A percentile compares a stretch with the other conserved stretches of the same genome.
phyloP scores from a whole-genome alignment of 1,284 basidiomycete genomes.

The Trichosporon inkin region DNA sequence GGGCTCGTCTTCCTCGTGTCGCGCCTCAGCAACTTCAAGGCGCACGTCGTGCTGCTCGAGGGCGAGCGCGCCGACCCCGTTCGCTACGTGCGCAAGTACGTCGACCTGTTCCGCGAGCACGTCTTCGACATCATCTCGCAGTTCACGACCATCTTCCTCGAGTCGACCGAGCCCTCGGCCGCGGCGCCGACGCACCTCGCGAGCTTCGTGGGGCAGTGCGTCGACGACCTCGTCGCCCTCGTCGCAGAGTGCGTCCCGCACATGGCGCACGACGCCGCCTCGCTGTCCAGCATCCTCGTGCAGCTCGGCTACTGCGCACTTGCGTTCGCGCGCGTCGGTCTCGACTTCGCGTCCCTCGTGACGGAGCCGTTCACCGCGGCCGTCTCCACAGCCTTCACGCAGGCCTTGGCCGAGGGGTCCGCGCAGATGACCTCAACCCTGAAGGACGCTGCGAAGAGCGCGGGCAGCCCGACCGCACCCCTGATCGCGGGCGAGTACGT shows the following conservation, averaged over 20 bases:
- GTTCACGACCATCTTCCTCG: constrained; percentile 83
- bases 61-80: constrained; percentile 61
- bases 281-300: constrained; percentile 77
- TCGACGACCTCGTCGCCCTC: constrained; percentile 57
- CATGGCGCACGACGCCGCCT: constrained; percentile 57
- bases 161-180: constrained; percentile 45
- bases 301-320: constrained; percentile 87
- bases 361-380: constrained; percentile 62
- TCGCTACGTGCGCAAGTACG: constrained; percentile 74
- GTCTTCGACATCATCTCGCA: constrained; percentile 88
- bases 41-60: constrained; percentile 49
- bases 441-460: constrained; percentile 27
- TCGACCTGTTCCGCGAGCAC: constrained; percentile 86
- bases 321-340: constrained; percentile 86
- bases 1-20: constrained; percentile 66
- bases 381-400: constrained; percentile 55
- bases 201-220: constrained; percentile 54
- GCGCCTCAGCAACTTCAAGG: constrained; percentile 57
- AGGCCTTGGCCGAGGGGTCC: constrained; percentile 49
- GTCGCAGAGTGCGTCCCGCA: constrained; percentile 53
- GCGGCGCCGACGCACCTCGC: constrained; percentile 56
- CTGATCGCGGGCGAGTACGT: constrained; percentile 42
- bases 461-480: constrained; percentile 29
- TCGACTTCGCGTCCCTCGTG: constrained; percentile 72
- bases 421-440: constrained; percentile 31